These are phyloP conservation scores for Cyclostephanos invisitatus DNA, from an alignment of 108 stramenopile species.

Conservation along the genomic window DNA sequence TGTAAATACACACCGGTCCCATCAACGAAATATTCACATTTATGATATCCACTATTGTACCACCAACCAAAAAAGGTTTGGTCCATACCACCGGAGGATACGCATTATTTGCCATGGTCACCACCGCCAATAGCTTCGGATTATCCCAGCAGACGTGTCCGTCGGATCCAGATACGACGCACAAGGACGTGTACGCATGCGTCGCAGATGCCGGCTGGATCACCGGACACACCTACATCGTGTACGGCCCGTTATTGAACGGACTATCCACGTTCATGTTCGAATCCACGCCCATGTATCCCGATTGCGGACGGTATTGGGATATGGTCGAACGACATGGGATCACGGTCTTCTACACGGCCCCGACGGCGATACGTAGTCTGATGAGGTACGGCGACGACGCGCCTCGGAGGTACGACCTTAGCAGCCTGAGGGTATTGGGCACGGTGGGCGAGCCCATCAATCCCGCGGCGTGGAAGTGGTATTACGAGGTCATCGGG, in stretches of 20 bases:
- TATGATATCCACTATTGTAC: too few species aligned
- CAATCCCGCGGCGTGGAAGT: slow-evolving; percentile 98
- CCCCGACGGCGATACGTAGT: slow-evolving; percentile 88
- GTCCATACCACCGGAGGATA: slow-evolving; percentile 96
- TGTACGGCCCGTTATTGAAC: slow-evolving; percentile 82
- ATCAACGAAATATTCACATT: too few species aligned
- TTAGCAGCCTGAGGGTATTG: slow-evolving; percentile 82
- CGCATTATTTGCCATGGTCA: slow-evolving; percentile 86
- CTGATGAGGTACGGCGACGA: slow-evolving; percentile 84
- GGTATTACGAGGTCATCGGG: slow-evolving; percentile 96
- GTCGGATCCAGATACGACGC: slow-evolving; percentile 17
- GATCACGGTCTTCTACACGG: slow-evolving; percentile 85
- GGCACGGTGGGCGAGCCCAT: slow-evolving; percentile 99
- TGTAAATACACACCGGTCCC: too few species aligned
- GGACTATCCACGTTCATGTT: slow-evolving; percentile 84
- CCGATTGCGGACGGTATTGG: slow-evolving; percentile 84
- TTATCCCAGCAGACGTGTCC: slow-evolving; percentile 42
- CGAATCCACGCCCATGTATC: slow-evolving; percentile 84
- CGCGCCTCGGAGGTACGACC: slow-evolving; percentile 72
- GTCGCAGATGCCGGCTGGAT: slow-evolving; percentile 98
- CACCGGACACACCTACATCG: slow-evolving; percentile 97
- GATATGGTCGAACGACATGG: slow-evolving; percentile 70
- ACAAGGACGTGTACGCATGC: slow-evolving; percentile 92
- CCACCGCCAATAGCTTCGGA: slow-evolving; percentile 85
- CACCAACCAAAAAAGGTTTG: slow-evolving; percentile 49